A percentile compares a stretch with the other conserved stretches of the same genome.
phyloP scores from a whole-genome alignment of 2,329 filamentous ascomycete genomes.

The Ploettnerulaceae sp. region DNA sequence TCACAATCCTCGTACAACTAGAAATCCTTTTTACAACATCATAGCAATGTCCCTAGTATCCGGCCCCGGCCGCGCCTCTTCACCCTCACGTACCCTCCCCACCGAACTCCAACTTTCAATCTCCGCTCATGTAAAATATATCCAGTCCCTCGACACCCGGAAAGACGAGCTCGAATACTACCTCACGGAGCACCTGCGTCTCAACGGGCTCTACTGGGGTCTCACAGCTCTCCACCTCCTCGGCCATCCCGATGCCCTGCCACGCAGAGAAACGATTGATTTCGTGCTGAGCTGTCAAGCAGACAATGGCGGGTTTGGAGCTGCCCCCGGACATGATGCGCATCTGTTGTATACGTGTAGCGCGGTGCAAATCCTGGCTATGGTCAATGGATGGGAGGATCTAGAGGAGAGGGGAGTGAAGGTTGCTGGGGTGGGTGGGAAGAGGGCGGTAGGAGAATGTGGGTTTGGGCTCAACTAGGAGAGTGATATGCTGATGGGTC shows the following conservation, averaged over 20 bases:
- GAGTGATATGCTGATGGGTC: constrained; percentile 15
- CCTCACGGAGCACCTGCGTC: constrained; percentile 91
- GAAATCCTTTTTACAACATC: background rate
- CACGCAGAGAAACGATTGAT: constrained; percentile 74
- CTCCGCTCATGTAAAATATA: constrained; percentile 75
- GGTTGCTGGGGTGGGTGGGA: constrained; percentile 44
- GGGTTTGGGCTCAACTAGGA: constrained; percentile 36
- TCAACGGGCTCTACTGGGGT: constrained; percentile 97
- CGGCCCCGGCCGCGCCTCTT: constrained; percentile 30
- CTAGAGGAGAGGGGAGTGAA: constrained; percentile 53
- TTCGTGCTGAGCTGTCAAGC: constrained; percentile 96
- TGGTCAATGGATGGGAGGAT: constrained; percentile 77
- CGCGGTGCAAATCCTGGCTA: constrained; percentile 87
- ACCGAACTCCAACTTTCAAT: constrained; percentile 34
- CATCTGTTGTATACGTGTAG: constrained; percentile 96
- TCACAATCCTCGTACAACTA: background rate
- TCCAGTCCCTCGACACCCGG: constrained; percentile 85
- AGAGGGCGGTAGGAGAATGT: constrained; percentile 74
- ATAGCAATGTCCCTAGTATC: constrained; percentile 32
- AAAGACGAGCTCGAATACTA: constrained; percentile 97
- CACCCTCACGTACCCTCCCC: constrained; percentile 20
- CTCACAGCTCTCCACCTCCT: constrained; percentile 84
- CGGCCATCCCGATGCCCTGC: constrained; percentile 72
- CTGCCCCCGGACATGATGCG: constrained; percentile 88
- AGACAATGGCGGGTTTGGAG: constrained; percentile 84